phyloP scores from a whole-genome alignment of 371 early-diverging fungal species.

The Entomophthora muscae region DNA sequence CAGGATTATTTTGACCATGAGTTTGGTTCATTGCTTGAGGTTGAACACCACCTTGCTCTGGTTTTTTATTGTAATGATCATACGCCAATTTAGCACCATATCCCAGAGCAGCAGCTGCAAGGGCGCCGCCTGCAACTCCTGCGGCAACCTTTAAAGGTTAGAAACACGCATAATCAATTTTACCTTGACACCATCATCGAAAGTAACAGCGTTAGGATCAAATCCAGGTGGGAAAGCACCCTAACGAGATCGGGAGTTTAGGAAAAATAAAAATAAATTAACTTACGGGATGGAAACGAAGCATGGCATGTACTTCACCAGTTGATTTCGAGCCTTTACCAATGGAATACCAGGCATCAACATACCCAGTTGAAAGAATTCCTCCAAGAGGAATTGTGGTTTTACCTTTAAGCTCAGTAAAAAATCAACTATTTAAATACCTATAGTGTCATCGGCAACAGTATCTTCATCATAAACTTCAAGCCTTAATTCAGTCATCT shows the following conservation, averaged over 20 bases:
- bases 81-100: constrained; percentile 10
- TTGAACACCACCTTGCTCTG: not conserved
- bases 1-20: not conserved
- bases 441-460: constrained; percentile 7
- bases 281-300: constrained; percentile 7
- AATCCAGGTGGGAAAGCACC: constrained; percentile 7
- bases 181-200: constrained; percentile 2
- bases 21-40: not conserved
- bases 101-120: constrained; percentile 9
- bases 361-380: not conserved
- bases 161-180: not conserved
- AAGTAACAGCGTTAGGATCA: constrained; percentile 4
- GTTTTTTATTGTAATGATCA: constrained; percentile 9
- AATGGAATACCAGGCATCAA: constrained; percentile 12
- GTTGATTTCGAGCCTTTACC: constrained; percentile 12
- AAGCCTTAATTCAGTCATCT: not conserved
- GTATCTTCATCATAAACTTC: constrained; percentile 6
- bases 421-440: not conserved
- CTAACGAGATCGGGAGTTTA: not conserved
- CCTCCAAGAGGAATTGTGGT: constrained; percentile 10
- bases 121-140: constrained; percentile 6
- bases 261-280: not conserved
- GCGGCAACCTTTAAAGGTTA: constrained; percentile 1
- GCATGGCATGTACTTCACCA: constrained; percentile 8
- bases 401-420: not conserved